phyloP scores from a whole-genome alignment of 192 early-diverging fungal genomes.

The Coemansia sp. region DNA sequence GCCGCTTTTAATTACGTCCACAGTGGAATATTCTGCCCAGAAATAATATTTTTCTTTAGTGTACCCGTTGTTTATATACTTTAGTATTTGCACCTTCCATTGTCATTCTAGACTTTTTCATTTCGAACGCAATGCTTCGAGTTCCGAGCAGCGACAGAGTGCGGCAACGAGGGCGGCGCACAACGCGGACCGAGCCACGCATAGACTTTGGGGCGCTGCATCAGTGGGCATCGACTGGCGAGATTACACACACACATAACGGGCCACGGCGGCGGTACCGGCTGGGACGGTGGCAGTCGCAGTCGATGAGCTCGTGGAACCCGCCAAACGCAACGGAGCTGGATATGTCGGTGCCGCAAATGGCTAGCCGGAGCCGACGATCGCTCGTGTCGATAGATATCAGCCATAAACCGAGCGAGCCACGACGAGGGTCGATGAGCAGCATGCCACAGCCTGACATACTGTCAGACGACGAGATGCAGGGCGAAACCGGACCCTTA shows the following conservation, averaged over 20 bases:
- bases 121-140: too few species aligned
- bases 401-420: constrained; percentile 48
- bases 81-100: too few species aligned
- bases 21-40: too few species aligned
- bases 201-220: constrained; percentile 37
- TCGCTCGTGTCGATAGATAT: constrained; percentile 45
- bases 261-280: constrained; percentile 38
- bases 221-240: constrained; percentile 48
- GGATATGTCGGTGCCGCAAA: background rate
- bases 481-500: constrained; percentile 28
- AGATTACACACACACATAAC: constrained; percentile 10
- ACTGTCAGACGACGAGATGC: background rate
- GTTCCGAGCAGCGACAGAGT: too few species aligned
- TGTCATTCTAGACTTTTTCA: too few species aligned
- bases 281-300: constrained; percentile 48
- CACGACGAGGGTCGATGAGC: constrained; percentile 35
- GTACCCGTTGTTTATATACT: too few species aligned
- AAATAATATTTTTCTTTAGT: too few species aligned
- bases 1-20: too few species aligned
- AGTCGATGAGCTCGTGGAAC: constrained; percentile 52
- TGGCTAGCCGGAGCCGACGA: constrained; percentile 12
- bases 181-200: background rate
- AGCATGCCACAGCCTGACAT: constrained; percentile 12
- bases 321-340: constrained; percentile 18
- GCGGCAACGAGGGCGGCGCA: too few species aligned